Conservation (phyloP, 140 eudicot species). For the Cichorium intybus region DNA sequence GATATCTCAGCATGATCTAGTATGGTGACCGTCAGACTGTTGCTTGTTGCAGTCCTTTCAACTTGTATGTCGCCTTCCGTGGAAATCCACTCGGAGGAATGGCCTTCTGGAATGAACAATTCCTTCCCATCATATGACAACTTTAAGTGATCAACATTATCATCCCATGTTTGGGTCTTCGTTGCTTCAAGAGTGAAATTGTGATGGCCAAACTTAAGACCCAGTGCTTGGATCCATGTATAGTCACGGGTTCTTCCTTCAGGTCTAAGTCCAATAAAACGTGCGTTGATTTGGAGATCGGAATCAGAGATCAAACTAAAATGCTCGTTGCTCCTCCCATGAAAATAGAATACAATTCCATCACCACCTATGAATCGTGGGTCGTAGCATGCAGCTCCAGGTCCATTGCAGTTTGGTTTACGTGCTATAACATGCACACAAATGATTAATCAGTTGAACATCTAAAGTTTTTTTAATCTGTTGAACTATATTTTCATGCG, state of each 20-base stretch:
- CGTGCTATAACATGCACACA: conserved; percentile 33
- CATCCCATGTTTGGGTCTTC: conserved; percentile 33
- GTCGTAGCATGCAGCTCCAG: conserved; percentile 54
- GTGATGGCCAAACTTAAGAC: conserved; percentile 35
- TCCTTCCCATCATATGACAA: conserved; percentile 23
- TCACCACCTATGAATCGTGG: conserved; percentile 67
- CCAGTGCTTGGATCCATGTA: conserved; percentile 65
- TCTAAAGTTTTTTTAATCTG: background rate
- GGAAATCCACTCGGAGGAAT: conserved; percentile 42
- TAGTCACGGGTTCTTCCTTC: conserved; percentile 50
- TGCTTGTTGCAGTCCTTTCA: conserved; percentile 45
- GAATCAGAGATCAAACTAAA: conserved; percentile 47
- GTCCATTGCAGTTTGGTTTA: conserved; percentile 53
- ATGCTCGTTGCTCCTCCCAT: conserved; percentile 47
- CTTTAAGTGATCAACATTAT: conserved; percentile 35
- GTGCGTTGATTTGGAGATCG: conserved; percentile 51
- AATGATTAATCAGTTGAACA: background rate
- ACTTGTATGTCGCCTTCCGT: conserved; percentile 27
- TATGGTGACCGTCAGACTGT: conserved; percentile 29
- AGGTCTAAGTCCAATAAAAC: conserved; percentile 51
- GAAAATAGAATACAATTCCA: conserved; percentile 55
- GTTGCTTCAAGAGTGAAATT: conserved; percentile 52
- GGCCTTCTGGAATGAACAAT: conserved; percentile 32
- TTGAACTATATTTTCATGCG: background rate
- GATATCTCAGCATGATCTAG: conserved; percentile 27